Percentiles rank a stretch among this genome's conserved stretches.
Evolutionary conservation across 306 rosid species (phyloP).

Genomic region (Pyrus communis): DNA sequence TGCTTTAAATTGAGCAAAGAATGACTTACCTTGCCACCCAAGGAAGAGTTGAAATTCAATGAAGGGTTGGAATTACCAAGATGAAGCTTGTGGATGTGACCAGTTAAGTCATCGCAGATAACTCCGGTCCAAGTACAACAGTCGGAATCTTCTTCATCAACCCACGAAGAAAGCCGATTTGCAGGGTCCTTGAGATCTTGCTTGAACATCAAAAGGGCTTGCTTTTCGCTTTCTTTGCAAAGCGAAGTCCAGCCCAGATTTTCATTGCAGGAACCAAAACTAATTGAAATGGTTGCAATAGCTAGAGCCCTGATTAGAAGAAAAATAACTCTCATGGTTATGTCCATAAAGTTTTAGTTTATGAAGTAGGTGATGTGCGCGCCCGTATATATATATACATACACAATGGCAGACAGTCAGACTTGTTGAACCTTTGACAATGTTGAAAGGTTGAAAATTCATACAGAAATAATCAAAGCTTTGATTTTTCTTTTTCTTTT

Average conservation of each 20-base stretch:
- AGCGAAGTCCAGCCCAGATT: neutral
- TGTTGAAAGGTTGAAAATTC: too few relatives aligned
- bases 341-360: neutral
- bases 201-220: neutral
- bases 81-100: neutral
- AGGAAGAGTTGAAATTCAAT: neutral
- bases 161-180: neutral
- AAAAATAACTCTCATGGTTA: neutral
- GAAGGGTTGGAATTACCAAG: neutral
- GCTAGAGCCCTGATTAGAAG: neutral
- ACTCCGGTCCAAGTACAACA: neutral
- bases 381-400: too few relatives aligned
- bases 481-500: too few relatives aligned
- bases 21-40: neutral
- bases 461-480: too few relatives aligned
- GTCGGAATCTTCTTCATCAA: neutral
- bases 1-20: neutral
- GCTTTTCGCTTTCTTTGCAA: neutral
- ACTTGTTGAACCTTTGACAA: too few relatives aligned
- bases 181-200: neutral
- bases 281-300: neutral
- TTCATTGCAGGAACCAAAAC: neutral
- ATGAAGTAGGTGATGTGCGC: neutral
- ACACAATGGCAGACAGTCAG: too few relatives aligned
- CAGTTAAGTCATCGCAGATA: neutral